Conservation (phyloP, 495 filamentous ascomycete species). For the Lindgomyces ingoldianus region DNA sequence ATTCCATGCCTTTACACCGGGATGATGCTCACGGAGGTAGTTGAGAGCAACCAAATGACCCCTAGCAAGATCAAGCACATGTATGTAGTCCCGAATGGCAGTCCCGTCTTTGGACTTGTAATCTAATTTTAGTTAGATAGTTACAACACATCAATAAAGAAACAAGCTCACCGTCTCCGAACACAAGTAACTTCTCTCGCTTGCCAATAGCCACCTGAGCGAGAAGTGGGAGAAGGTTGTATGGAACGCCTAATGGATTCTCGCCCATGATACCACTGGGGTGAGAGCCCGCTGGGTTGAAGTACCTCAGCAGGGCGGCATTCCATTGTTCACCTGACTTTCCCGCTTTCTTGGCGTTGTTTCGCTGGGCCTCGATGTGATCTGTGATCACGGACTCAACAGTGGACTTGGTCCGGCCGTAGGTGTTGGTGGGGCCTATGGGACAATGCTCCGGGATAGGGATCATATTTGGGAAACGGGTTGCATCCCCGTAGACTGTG, state of each 20-base stretch:
- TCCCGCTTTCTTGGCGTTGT: conserved; percentile 76
- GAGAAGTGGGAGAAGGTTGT: conserved; percentile 90
- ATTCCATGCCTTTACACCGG: conserved; percentile 96
- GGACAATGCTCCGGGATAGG: conserved; percentile 97
- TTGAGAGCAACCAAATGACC: conserved; percentile 91
- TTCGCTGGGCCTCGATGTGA: conserved; percentile 82
- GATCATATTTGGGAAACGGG: conserved; percentile 95
- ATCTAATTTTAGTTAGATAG: conserved; percentile 56
- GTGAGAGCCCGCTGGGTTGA: conserved; percentile 95
- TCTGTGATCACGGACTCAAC: conserved; percentile 92
- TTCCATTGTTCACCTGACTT: conserved; percentile 84
- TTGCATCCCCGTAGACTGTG: conserved; percentile 97
- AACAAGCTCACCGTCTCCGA: conserved; percentile 72
- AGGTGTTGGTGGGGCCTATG: conserved; percentile 93
- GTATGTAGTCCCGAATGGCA: conserved; percentile 73
- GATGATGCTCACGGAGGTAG: conserved; percentile 84
- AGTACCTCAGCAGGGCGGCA: conserved; percentile 89
- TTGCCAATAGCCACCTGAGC: conserved; percentile 96
- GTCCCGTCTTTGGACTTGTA: conserved; percentile 79
- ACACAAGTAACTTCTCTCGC: conserved; percentile 90
- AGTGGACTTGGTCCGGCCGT: conserved; percentile 90
- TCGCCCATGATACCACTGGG: conserved; percentile 98
- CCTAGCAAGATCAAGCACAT: conserved; percentile 85
- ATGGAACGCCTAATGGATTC: conserved; percentile 92
- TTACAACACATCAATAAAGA: neutral